These are phyloP conservation scores for Meyerozyma guilliermondii DNA, from an alignment of 1,139 yeast species.

Conservation along the genomic window DNA sequence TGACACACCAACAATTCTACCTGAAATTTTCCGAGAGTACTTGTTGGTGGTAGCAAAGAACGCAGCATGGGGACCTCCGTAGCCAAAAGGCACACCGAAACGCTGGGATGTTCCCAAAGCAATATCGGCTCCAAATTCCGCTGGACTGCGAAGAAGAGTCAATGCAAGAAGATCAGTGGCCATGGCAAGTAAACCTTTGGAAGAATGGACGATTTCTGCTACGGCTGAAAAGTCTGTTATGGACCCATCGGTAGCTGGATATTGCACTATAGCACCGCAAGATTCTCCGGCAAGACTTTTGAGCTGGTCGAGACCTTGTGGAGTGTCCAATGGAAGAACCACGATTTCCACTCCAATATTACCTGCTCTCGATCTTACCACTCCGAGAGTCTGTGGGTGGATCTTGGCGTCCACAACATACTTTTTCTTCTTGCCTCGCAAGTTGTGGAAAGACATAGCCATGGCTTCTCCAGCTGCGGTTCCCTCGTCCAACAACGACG, in stretches of 20 bases:
- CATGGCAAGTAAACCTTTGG: constrained; percentile 74
- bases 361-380: constrained; percentile 70
- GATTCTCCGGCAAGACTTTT: constrained; percentile 34
- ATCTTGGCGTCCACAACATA: constrained; percentile 73
- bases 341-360: constrained; percentile 67
- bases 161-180: constrained; percentile 90
- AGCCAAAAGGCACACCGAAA: constrained; percentile 96
- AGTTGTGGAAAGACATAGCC: constrained; percentile 70
- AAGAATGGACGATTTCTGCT: constrained; percentile 60
- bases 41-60: constrained; percentile 81
- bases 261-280: constrained; percentile 85
- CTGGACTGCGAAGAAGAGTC: constrained; percentile 79
- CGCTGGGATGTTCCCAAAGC: constrained; percentile 92
- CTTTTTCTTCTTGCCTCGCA: constrained; percentile 60
- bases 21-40: constrained; percentile 90
- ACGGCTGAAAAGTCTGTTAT: constrained; percentile 50
- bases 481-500: constrained; percentile 92
- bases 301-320: constrained; percentile 40
- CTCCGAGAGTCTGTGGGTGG: constrained; percentile 84
- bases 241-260: constrained; percentile 86
- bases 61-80: constrained; percentile 99
- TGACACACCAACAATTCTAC: constrained; percentile 89
- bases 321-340: constrained; percentile 49
- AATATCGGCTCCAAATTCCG: constrained; percentile 84
- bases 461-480: constrained; percentile 98